Evolutionary conservation across 768 basidiomycete genomes (phyloP), one percentile per base, ranked within the genome.

Genomic region (Lactarius evosmus): DNA sequence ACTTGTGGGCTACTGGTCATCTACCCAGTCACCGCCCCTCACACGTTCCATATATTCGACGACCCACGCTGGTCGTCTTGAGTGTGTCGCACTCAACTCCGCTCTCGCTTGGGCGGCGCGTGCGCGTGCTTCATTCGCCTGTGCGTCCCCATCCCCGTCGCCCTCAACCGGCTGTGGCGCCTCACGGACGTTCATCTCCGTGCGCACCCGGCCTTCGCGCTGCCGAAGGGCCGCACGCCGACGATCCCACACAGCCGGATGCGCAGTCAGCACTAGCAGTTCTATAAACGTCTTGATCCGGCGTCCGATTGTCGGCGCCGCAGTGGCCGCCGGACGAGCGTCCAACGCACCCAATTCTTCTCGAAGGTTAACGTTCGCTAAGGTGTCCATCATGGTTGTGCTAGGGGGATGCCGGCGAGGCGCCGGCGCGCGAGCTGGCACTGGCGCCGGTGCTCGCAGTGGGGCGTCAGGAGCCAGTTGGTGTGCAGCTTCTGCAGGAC

Each of bases 221-320:
- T 60, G 66, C 46, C 62, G 53, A 44, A 69, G 56, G 3, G 56
- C 58, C 7, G 62, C 40, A n/a, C 68, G 68, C 16, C 68, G 68
- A 7, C 68, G 68, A 12, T 69, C 62, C 68, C 68, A 69, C 27
- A 67, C n/a, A 1, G 68, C 68, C 7, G 68, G 68, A 55, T 67
- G 62, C 33, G 64, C 57, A 33, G 68, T 69, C 33, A 67, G 36
- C 58, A 64, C 14, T 29, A 69, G 36, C 49, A 69, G 19, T 25
- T 58, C 41, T 3, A 65, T 1, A 33, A 69, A 69, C 29, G 68
- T 63, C 34, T 63, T 60, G 58, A 69, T 52, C 51, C 66, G 57
- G 38, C 59, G 60, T 11, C 44, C 55, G 11, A 57, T 4, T 12
- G 58, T 58, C 8, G 58, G 61, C 32, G n/a, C 25, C 22, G 52